A percentile compares a stretch with the other conserved stretches of the same genome.
phyloP scores from a whole-genome alignment of 169 alveolate genomes.

The Cryptosporidium meleagridis region DNA sequence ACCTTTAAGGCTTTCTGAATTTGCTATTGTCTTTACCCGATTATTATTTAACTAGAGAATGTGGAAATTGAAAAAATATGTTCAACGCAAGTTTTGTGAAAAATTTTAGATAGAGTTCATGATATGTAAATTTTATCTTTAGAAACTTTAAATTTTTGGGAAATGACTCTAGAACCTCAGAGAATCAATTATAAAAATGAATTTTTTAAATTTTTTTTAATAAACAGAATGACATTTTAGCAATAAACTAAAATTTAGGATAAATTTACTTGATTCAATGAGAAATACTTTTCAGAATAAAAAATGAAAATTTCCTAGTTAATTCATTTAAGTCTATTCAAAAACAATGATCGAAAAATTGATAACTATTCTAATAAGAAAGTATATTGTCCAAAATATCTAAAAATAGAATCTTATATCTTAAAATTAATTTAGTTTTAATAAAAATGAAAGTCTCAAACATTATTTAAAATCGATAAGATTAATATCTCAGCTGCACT shows the following conservation, averaged over 20 bases:
- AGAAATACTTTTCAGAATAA: conserved; percentile 29
- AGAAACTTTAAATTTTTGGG: conserved; percentile 81
- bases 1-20: conserved; percentile 82
- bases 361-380: conserved; percentile 9
- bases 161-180: conserved; percentile 21
- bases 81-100: conserved; percentile 19
- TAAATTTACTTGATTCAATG: not conserved
- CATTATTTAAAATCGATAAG: not conserved
- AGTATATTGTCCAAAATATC: not conserved
- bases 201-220: conserved; percentile 77
- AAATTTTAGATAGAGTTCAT: conserved; percentile 48
- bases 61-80: conserved; percentile 80
- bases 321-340: conserved; percentile 18
- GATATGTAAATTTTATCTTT: conserved; percentile 74
- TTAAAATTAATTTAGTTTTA: not conserved
- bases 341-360: not conserved
- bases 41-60: conserved; percentile 80
- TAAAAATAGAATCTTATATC: conserved; percentile 3
- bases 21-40: conserved; percentile 81
- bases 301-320: conserved; percentile 10
- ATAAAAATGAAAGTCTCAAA: not conserved
- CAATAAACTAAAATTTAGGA: conserved; percentile 78
- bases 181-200: conserved; percentile 79
- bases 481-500: not conserved
- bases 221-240: conserved; percentile 81